These are phyloP conservation scores for Euptelea pleiosperma DNA, from an alignment of 164 flowering plant genomes.

Conservation along the genomic window DNA sequence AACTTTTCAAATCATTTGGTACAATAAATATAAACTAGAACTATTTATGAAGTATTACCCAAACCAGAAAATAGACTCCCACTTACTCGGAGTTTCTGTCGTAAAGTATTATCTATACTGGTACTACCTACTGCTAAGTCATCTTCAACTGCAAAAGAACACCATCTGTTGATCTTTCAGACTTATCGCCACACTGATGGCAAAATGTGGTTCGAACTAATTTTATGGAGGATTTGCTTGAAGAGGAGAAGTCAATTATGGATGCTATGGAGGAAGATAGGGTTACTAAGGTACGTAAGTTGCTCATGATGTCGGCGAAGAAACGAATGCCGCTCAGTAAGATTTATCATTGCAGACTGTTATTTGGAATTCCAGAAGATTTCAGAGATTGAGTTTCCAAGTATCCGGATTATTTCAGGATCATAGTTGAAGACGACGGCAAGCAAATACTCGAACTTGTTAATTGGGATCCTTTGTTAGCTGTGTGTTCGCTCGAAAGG, in stretches of 20 bases:
- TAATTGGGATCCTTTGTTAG: slow-evolving; percentile 73
- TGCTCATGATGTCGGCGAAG: slow-evolving; percentile 82
- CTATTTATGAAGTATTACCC: no score
- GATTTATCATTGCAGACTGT: slow-evolving; percentile 60
- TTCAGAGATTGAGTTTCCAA: slow-evolving; percentile 70
- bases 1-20: no score
- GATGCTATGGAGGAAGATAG: slow-evolving; percentile 61
- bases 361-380: slow-evolving; percentile 90
- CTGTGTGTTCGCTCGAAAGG: slow-evolving; percentile 73
- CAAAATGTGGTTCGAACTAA: slow-evolving; percentile 78
- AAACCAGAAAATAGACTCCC: no score
- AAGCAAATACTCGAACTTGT: slow-evolving; percentile 65
- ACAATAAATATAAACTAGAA: no score
- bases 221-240: slow-evolving; percentile 61
- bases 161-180: slow-evolving; percentile 56
- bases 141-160: no score
- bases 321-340: slow-evolving; percentile 72
- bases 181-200: slow-evolving; percentile 57
- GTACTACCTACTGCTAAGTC: no score
- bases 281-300: slow-evolving; percentile 59
- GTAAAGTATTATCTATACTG: no score
- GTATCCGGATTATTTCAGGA: slow-evolving; percentile 61
- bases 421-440: slow-evolving; percentile 62
- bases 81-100: no score
- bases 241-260: slow-evolving; percentile 42